These are phyloP conservation scores for Thalia dealbata DNA, from an alignment of 176 grass and related monocot species.

Conservation along the genomic window DNA sequence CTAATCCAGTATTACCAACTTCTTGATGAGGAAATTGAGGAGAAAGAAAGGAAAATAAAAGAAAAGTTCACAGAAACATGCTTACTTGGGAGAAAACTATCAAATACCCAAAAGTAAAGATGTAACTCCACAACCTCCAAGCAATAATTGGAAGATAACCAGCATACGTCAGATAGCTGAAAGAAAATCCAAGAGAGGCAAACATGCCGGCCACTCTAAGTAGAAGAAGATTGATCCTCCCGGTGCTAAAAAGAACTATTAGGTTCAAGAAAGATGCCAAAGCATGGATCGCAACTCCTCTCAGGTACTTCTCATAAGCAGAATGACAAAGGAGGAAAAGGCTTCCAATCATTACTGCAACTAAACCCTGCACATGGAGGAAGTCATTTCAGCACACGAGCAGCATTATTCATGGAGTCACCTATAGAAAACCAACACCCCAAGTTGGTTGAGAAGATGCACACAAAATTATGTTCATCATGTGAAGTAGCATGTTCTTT, in stretches of 20 bases:
- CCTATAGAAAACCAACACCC: not conserved
- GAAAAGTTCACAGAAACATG: not conserved
- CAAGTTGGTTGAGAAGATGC: too few relatives aligned
- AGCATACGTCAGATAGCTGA: not conserved
- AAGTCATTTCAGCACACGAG: not conserved
- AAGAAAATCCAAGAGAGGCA: not conserved
- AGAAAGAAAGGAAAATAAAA: not conserved
- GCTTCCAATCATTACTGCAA: not conserved
- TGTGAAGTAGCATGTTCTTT: too few relatives aligned
- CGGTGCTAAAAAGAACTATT: not conserved
- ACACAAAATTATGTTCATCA: too few relatives aligned
- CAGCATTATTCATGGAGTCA: not conserved
- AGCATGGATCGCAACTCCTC: not conserved
- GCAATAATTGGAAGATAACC: not conserved
- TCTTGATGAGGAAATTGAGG: not conserved
- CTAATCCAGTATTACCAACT: not conserved
- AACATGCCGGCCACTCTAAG: not conserved
- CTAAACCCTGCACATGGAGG: not conserved
- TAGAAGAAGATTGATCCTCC: not conserved
- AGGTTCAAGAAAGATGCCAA: not conserved
- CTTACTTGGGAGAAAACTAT: not conserved
- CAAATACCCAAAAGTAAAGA: not conserved
- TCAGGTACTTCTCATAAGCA: not conserved
- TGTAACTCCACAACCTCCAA: not conserved
- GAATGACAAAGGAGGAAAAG: not conserved